Evolutionary conservation across 306 rosid species (phyloP).

Genomic region (Sicyos baderoa): DNA sequence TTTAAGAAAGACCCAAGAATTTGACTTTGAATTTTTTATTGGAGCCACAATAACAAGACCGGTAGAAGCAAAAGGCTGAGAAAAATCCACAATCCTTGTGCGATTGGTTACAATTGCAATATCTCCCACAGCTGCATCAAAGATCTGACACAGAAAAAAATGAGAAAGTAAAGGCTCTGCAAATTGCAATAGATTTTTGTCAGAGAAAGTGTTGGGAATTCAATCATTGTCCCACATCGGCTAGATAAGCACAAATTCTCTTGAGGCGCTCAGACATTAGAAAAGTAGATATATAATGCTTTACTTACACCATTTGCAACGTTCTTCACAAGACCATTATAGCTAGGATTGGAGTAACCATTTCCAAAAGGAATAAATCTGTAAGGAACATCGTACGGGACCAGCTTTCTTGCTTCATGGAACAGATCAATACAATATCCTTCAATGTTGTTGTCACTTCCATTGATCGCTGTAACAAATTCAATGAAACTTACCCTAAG

Average conservation of each 20-base stretch:
- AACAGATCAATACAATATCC: conserved; percentile 84
- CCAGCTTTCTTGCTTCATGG: conserved; percentile 46
- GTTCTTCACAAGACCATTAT: conserved; percentile 53
- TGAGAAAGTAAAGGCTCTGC: conserved; percentile 5
- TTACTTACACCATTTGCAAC: conserved; percentile 55
- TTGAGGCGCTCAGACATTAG: not conserved
- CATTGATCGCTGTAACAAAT: conserved; percentile 48
- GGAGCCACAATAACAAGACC: conserved; percentile 94
- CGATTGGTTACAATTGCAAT: conserved; percentile 85
- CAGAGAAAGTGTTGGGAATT: not conserved
- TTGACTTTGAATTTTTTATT: conserved; percentile 38
- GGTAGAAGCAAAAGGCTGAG: conserved; percentile 81
- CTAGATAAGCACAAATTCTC: too few species aligned
- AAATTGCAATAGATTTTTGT: not conserved
- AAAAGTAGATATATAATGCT: conserved; percentile 16
- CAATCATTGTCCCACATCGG: too few species aligned
- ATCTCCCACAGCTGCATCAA: conserved; percentile 93
- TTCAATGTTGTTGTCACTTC: conserved; percentile 31
- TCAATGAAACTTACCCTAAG: conserved; percentile 77
- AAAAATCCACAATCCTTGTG: conserved; percentile 68
- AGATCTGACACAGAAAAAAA: conserved; percentile 39
- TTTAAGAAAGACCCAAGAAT: conserved; percentile 83
- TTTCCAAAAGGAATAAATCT: conserved; percentile 58
- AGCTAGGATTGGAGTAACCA: conserved; percentile 68
- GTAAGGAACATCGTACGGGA: conserved; percentile 74